These are phyloP conservation scores for Ochromonas danica DNA, from an alignment of 108 stramenopile genomes.

Conservation along the genomic window DNA sequence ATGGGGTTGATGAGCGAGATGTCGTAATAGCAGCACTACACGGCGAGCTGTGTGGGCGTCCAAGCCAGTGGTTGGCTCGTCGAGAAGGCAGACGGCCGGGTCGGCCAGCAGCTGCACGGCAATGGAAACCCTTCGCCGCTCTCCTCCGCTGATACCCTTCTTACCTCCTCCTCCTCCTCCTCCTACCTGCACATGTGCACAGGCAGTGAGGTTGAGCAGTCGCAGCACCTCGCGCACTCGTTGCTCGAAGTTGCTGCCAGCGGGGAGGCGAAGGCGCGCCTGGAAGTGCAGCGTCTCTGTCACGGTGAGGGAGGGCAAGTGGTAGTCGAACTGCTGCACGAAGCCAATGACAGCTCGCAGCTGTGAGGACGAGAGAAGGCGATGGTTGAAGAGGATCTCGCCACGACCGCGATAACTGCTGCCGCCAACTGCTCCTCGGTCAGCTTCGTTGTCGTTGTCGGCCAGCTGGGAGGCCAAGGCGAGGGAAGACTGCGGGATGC, in stretches of 20 bases:
- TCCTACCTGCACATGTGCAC: background rate
- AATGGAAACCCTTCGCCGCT: constrained; percentile 55
- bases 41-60: constrained; percentile 69
- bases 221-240: background rate
- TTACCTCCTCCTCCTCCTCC: background rate
- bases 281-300: constrained; percentile 34
- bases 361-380: background rate
- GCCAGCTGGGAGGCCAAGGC: background rate
- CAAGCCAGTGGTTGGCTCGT: constrained; percentile 65
- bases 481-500: background rate
- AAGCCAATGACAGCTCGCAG: constrained; percentile 11
- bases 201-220: background rate
- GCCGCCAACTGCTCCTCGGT: background rate
- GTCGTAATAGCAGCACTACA: background rate
- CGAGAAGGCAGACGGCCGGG: constrained; percentile 35
- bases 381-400: background rate
- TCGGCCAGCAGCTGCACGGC: constrained; percentile 43
- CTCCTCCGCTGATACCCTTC: constrained; percentile 60
- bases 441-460: background rate
- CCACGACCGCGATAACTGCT: background rate
- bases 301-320: constrained; percentile 30
- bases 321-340: constrained; percentile 24
- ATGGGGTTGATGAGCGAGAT: background rate
- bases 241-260: background rate
- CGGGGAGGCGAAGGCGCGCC: constrained; percentile 4